Evolutionary conservation across 345 rosid genomes (phyloP).

Genomic region (Lepidium aucheri): DNA sequence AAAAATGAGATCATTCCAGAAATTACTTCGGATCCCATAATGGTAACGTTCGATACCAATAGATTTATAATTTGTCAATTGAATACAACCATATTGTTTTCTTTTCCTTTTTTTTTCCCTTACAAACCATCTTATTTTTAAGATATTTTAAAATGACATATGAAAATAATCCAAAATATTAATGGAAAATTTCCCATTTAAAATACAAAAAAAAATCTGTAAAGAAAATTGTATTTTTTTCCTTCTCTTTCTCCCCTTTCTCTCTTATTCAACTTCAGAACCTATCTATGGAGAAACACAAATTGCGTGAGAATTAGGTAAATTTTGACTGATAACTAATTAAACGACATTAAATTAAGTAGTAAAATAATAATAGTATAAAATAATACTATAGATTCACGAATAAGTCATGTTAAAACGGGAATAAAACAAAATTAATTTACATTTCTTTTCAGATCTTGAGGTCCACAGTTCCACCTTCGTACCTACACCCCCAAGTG

Average conservation of each 20-base stretch:
- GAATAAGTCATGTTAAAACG: constrained; percentile 23
- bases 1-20: not conserved
- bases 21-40: not conserved
- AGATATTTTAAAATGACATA: no score
- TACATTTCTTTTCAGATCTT: constrained; percentile 27
- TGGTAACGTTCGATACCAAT: not conserved
- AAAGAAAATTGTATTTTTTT: no score
- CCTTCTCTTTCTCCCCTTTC: no score
- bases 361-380: not conserved
- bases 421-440: constrained; percentile 16
- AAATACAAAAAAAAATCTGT: no score
- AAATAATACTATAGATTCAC: constrained; percentile 10
- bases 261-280: no score
- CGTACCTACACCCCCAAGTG: constrained; percentile 29
- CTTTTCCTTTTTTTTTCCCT: no score
- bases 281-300: not conserved
- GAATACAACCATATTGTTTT: not conserved
- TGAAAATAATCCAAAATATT: no score
- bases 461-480: constrained; percentile 31
- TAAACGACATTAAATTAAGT: not conserved
- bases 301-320: constrained; percentile 12
- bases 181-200: no score
- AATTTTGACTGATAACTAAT: constrained; percentile 11
- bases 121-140: no score
- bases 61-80: not conserved